Conservation (phyloP, 2,329 filamentous ascomycete genomes). For the Tympanopsis confertula region DNA sequence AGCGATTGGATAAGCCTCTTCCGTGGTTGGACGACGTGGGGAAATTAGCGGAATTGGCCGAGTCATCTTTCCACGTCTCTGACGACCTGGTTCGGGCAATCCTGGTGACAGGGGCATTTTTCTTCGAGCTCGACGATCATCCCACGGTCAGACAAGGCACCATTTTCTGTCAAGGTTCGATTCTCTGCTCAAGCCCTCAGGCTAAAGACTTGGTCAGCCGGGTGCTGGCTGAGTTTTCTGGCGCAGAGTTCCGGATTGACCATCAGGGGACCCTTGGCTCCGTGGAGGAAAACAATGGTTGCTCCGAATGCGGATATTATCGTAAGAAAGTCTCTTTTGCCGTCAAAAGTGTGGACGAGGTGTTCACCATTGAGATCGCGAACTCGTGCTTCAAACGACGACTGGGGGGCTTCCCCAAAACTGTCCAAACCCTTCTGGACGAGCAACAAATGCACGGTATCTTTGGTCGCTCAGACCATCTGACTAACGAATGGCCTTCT, state of each 20-base stretch:
- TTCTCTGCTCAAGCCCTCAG: neutral
- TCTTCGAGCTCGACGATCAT: neutral
- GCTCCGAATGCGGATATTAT: neutral
- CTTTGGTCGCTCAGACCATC: neutral
- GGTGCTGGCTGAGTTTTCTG: neutral
- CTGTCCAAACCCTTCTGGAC: neutral
- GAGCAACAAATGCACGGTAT: neutral
- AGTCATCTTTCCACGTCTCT: neutral
- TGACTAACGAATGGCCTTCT: neutral
- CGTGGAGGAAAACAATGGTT: neutral
- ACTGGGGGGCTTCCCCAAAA: neutral
- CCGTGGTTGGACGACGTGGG: neutral
- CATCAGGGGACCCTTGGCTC: neutral
- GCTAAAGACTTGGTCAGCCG: neutral
- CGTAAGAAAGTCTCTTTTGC: neutral
- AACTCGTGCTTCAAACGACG: no score
- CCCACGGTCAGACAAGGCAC: neutral
- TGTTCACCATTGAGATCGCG: neutral
- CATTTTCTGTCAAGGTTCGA: neutral
- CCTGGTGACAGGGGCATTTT: neutral
- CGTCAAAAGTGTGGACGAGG: neutral
- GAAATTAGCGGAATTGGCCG: neutral
- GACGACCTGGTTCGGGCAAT: neutral
- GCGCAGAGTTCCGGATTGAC: neutral
- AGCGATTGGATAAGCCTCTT: neutral